Conservation (phyloP, 371 early-diverging fungal genomes). For the Mucor lusitanicus region DNA sequence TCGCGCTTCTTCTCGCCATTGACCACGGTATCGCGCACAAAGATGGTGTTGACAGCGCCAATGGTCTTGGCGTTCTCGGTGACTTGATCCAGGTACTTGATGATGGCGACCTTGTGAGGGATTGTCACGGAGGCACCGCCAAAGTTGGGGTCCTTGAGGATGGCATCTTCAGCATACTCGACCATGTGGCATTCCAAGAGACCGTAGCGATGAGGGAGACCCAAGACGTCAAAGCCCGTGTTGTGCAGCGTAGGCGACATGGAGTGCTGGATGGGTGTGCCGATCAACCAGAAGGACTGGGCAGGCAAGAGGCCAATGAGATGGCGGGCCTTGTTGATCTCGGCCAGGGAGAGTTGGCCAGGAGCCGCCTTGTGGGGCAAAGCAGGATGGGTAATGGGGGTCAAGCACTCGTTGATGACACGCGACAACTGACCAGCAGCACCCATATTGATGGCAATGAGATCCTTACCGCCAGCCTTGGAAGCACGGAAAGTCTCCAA, state of each 20-base stretch:
- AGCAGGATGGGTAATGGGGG: conserved; percentile 91
- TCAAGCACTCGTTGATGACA: conserved; percentile 80
- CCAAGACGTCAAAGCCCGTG: conserved; percentile 83
- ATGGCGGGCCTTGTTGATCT: conserved; percentile 76
- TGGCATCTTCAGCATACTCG: conserved; percentile 59
- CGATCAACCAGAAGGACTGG: conserved; percentile 83
- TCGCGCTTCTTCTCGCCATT: conserved; percentile 44
- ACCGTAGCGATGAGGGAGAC: conserved; percentile 81
- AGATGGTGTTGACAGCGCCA: conserved; percentile 94
- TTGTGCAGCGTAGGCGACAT: conserved; percentile 94
- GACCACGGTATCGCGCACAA: conserved; percentile 44
- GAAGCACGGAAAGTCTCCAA: conserved; percentile 64
- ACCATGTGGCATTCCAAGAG: conserved; percentile 75
- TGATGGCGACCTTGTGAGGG: conserved; percentile 87
- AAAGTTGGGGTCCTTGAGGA: conserved; percentile 68
- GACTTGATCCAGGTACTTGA: conserved; percentile 70
- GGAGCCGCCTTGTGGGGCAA: conserved; percentile 88
- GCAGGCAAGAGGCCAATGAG: conserved; percentile 71
- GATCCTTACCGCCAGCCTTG: conserved; percentile 52
- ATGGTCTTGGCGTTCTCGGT: conserved; percentile 80
- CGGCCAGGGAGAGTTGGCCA: conserved; percentile 87
- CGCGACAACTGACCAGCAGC: conserved; percentile 86
- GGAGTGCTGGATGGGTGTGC: conserved; percentile 88
- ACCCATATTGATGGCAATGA: conserved; percentile 97
- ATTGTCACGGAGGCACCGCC: conserved; percentile 96